Evolutionary conservation across 176 grass and related monocot genomes (phyloP).

Genomic region (Bolboschoenus planiculmis): DNA sequence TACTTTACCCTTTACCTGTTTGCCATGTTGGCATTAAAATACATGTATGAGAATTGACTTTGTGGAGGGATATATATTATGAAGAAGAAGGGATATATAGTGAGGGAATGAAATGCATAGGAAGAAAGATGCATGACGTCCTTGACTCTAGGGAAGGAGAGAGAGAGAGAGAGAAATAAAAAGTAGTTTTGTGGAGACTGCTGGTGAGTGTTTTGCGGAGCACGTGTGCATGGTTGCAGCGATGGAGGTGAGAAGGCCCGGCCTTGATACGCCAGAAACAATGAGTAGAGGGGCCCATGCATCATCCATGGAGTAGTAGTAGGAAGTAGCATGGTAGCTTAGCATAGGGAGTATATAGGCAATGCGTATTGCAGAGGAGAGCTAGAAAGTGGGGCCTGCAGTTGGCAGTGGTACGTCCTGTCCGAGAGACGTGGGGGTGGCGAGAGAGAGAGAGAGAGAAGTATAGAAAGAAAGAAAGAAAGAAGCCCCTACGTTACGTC

Average conservation of each 20-base stretch:
- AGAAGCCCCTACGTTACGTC: conserved; percentile 12
- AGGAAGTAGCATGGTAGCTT: no score
- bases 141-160: no score
- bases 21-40: no score
- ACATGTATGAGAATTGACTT: no score
- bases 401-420: conserved; percentile 25
- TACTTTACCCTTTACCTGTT: no score
- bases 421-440: conserved; percentile 22
- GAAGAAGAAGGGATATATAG: no score
- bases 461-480: neutral
- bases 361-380: conserved; percentile 18
- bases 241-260: neutral
- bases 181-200: neutral
- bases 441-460: neutral
- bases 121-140: no score
- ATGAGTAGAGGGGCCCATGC: neutral
- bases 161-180: neutral
- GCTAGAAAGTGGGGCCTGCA: neutral
- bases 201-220: conserved; percentile 4
- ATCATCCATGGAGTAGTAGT: no score
- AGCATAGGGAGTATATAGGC: no score
- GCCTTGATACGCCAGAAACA: conserved; percentile 7
- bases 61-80: no score
- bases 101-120: no score
- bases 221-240: conserved; percentile 23